phyloP scores from a whole-genome alignment of 2,329 filamentous ascomycete genomes.

The Aureobasidium subglaciale region DNA sequence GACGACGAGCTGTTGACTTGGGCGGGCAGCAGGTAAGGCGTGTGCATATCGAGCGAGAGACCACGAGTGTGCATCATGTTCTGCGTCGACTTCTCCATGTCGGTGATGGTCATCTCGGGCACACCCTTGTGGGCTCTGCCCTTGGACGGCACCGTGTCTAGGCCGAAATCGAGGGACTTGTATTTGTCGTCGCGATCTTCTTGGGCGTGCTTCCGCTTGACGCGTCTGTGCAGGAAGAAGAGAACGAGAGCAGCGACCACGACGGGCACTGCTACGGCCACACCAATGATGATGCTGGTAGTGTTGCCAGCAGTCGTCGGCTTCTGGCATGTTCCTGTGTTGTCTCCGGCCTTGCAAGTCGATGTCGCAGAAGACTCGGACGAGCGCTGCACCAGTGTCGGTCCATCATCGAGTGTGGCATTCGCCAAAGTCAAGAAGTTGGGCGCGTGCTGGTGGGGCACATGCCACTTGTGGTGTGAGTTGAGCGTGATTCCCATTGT shows the following conservation, averaged over 20 bases:
- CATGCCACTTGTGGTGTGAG: constrained; percentile 12
- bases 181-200: constrained; percentile 85
- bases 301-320: constrained; percentile 22
- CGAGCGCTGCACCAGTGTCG: constrained; percentile 9
- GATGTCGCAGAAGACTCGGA: constrained; percentile 17
- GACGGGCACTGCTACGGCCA: constrained; percentile 55
- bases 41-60: constrained; percentile 59
- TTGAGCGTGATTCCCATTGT: background rate
- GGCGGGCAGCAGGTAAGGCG: constrained; percentile 89
- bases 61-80: constrained; percentile 34
- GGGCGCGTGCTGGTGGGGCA: constrained; percentile 3
- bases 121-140: constrained; percentile 36
- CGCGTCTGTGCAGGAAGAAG: constrained; percentile 71
- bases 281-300: constrained; percentile 27
- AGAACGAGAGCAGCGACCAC: constrained; percentile 59
- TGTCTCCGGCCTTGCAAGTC: constrained; percentile 23
- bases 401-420: background rate
- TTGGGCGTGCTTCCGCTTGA: constrained; percentile 59
- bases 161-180: constrained; percentile 85
- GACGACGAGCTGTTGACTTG: constrained; percentile 71
- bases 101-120: constrained; percentile 54
- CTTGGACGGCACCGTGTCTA: constrained; percentile 45
- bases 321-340: constrained; percentile 24
- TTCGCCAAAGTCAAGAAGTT: background rate
- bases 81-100: constrained; percentile 35